A percentile compares a stretch with the other conserved stretches of the same genome.
Evolutionary conservation across 2,329 filamentous ascomycete species (phyloP).

Genomic region (Helminthosporium solani): DNA sequence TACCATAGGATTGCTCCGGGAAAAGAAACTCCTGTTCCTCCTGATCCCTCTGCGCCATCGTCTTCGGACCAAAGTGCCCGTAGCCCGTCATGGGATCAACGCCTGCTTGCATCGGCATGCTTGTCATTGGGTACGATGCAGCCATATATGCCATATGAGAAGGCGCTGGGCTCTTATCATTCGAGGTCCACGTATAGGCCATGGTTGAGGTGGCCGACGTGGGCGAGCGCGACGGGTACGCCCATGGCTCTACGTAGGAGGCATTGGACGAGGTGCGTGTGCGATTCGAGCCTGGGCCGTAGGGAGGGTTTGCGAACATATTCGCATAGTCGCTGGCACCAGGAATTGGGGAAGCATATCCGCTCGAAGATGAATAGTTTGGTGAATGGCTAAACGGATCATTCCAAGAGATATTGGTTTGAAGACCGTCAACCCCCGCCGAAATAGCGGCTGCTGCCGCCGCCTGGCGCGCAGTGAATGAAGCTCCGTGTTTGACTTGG

Average conservation of each 20-base stretch:
- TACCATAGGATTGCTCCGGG: conserved; percentile 41
- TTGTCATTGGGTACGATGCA: conserved; percentile 28
- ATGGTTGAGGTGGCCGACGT: conserved; percentile 38
- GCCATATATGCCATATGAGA: conserved; percentile 24
- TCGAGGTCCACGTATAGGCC: conserved; percentile 32
- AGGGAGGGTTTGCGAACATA: conserved; percentile 32
- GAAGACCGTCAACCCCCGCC: conserved; percentile 20
- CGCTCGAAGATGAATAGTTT: conserved; percentile 36
- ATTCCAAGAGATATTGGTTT: conserved; percentile 21
- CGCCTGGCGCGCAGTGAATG: conserved; percentile 10
- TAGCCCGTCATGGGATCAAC: conserved; percentile 28
- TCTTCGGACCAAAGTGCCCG: conserved; percentile 31
- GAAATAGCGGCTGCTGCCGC: conserved; percentile 16
- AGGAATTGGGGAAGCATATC: conserved; percentile 35
- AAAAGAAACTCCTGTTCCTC: conserved; percentile 40
- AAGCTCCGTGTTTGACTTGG: conserved; percentile 19
- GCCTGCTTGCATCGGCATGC: conserved; percentile 19
- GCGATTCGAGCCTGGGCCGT: conserved; percentile 25
- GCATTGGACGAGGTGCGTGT: conserved; percentile 42
- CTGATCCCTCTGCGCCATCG: conserved; percentile 38
- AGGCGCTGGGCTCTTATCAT: conserved; percentile 31
- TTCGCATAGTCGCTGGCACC: conserved; percentile 27
- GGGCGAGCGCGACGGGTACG: conserved; percentile 35
- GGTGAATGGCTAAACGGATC: conserved; percentile 34
- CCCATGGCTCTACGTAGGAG: conserved; percentile 38